Evolutionary conservation across 1,284 basidiomycete genomes (phyloP), one percentile per base, ranked within the genome.

Genomic region (Inonotus obliquus): DNA sequence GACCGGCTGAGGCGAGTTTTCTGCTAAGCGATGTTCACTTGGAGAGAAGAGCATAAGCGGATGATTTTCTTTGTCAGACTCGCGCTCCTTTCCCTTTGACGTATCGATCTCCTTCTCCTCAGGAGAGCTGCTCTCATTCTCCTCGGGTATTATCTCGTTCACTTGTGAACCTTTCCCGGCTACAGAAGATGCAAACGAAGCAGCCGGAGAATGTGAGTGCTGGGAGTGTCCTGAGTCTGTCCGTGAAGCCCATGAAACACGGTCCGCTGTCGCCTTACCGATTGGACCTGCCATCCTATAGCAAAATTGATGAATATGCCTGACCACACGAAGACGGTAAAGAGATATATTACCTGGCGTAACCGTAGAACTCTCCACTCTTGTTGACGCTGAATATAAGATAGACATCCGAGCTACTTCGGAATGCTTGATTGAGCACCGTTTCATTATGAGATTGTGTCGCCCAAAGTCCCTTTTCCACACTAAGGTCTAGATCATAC

Each of bases 401-500:
- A 69, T 82, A 90, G 4, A 97, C 95, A 17, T 93, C 87, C 68
- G 85, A 82, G 67, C 91, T 91, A 6, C 92, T 96, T 39, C 94
- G 84, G 74, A 82, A 98, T 0, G 96, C 95, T 72, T 94, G 93
- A 68, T 98, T 94, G 29, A 95, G 77, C 48, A 93, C 84, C 3
- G 82, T 82, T 73, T 98, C 95, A 69, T 98, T 98, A 75, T 98
- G 96, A 62, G 82, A 82, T 73, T 98, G 96, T 0, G 96, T 98
- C 38, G 91, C 89, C 96, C 96, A 98, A 0, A 89, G 66, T 0
- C 92, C 89, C 7, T 82, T 83, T 71, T 89, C 78, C n/a, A 94
- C 86, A 67, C 92, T 94, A 27, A 91, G 77, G 67, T 95, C 89
- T 67, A 98, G 78, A 71, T 97, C 94, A 65, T 82, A 83, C 87